A percentile compares a stretch with the other conserved stretches of the same genome.
These are phyloP conservation scores for Drosera spatulata DNA, from an alignment of 179 eudicot genomes.

Conservation along the genomic window DNA sequence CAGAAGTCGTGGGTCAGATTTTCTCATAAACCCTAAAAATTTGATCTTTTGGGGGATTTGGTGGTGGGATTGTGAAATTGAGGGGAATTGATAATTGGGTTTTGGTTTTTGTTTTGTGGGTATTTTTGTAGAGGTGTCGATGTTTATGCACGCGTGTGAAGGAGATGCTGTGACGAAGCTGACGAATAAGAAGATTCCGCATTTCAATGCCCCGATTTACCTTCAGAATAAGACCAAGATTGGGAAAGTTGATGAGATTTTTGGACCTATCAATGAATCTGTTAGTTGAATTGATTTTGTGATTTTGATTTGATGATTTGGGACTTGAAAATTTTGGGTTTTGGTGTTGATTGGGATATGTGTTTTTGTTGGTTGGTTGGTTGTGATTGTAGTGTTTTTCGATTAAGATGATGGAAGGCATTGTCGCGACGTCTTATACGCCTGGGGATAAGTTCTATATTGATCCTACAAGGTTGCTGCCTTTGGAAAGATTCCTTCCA, in stretches of 20 bases:
- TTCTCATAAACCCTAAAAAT: no score
- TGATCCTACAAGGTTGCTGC: slow-evolving; percentile 73
- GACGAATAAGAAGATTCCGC: slow-evolving; percentile 80
- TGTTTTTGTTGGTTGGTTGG: background rate
- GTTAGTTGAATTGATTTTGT: slow-evolving; percentile 28
- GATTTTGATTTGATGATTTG: background rate
- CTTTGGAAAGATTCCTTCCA: slow-evolving; percentile 80
- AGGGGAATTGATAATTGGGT: background rate
- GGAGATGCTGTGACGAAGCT: slow-evolving; percentile 96
- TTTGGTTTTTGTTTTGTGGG: background rate
- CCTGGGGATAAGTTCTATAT: slow-evolving; percentile 85
- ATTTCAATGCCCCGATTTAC: slow-evolving; percentile 85
- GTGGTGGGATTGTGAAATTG: background rate
- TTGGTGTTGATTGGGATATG: background rate
- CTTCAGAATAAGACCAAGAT: slow-evolving; percentile 85
- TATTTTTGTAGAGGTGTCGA: slow-evolving; percentile 44
- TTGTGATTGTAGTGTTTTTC: slow-evolving; percentile 40
- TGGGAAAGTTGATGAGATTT: slow-evolving; percentile 92
- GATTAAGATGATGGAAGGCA: slow-evolving; percentile 82
- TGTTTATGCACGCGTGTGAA: slow-evolving; percentile 79
- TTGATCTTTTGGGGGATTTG: no score
- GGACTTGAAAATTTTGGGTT: background rate
- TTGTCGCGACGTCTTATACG: slow-evolving; percentile 79
- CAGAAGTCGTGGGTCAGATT: no score
- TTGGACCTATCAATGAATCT: slow-evolving; percentile 90